Evolutionary conservation across 2,329 filamentous ascomycete genomes (phyloP), one percentile per base, ranked within the genome.

Genomic region (Diplocarpon mali): DNA sequence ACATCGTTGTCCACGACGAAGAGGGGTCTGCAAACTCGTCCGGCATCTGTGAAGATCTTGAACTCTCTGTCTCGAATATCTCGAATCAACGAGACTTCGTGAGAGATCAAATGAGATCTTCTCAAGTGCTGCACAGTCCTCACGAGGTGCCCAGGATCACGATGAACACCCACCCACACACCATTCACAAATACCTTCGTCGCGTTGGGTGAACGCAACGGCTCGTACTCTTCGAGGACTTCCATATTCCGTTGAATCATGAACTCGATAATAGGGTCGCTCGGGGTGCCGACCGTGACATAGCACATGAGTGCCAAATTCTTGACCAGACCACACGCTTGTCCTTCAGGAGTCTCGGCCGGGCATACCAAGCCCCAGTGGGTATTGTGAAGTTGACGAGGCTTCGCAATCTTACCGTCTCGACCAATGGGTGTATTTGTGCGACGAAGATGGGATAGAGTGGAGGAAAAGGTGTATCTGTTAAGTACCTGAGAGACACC

Each of bases 111-210:
- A 50, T 85, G 84, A 53, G 83, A 83, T 45, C 90, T 76, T 55
- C 88, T 80, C 42, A 94, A 75, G 42, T 82, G 76, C 58, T 84
- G 75, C 36, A 95, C 83, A 44, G 84, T 79, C 46, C 76, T 77
- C 27, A 95, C 88, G 35, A 98, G 74, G 57, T 89, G 80, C 55
- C 85, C 82, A 9, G 92, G 86, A 57, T 95, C 87, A 53, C 86
- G 79, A 60, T 95, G 88, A 12, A 96, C 83, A 66, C 92, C 93
- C 38, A 96, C 89, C 93, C 93, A 98, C 5, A 90, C 87, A 63
- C 92, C 92, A 60, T 98, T 96, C 57, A 98, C 84, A 59, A 98
- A 98, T 38, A 98, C 83, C 69, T 98, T 98, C 42, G 92, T 98
- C 5, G 90, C 89, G 59, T 93, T 85, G 0, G 90, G 90, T 44